Conservation (phyloP, 1,139 yeast species). For the Suhomyces guaymorum region DNA sequence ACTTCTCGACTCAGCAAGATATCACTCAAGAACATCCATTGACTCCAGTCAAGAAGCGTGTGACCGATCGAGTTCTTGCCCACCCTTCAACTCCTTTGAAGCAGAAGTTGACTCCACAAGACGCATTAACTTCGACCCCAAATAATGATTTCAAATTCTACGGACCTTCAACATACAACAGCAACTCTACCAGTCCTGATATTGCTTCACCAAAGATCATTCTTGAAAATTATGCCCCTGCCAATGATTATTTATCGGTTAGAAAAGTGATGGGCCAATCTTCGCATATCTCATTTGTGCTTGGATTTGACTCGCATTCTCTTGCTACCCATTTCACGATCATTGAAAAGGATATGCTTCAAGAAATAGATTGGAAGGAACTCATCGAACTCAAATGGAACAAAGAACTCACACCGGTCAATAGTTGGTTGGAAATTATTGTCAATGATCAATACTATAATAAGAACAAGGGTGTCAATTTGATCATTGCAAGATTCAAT, state of each 20-base stretch:
- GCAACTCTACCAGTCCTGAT: slow-evolving; percentile 19
- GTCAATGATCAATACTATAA: slow-evolving; percentile 56
- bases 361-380: slow-evolving; percentile 92
- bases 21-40: slow-evolving; percentile 32
- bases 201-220: slow-evolving; percentile 34
- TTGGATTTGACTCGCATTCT: slow-evolving; percentile 64
- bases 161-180: slow-evolving; percentile 9
- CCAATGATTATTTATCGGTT: slow-evolving; percentile 33
- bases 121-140: slow-evolving; percentile 20
- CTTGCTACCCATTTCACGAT: slow-evolving; percentile 81
- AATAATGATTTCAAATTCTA: slow-evolving; percentile 12
- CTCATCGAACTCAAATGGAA: slow-evolving; percentile 77
- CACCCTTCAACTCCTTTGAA: slow-evolving; percentile 10
- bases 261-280: slow-evolving; percentile 38
- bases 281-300: slow-evolving; percentile 75
- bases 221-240: slow-evolving; percentile 38
- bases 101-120: slow-evolving; percentile 3
- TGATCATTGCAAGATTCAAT: slow-evolving; percentile 87
- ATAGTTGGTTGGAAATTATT: slow-evolving; percentile 82
- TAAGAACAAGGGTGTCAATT: slow-evolving; percentile 67
- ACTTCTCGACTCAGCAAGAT: slow-evolving; percentile 21
- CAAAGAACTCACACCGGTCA: slow-evolving; percentile 65
- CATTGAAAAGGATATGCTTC: slow-evolving; percentile 79
- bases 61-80: neutral
- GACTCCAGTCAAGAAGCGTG: slow-evolving; percentile 22